Percentiles rank a stretch among this genome's conserved stretches.
Evolutionary conservation across 2,329 filamentous ascomycete species (phyloP).

Genomic region (Alternaria burnsii): DNA sequence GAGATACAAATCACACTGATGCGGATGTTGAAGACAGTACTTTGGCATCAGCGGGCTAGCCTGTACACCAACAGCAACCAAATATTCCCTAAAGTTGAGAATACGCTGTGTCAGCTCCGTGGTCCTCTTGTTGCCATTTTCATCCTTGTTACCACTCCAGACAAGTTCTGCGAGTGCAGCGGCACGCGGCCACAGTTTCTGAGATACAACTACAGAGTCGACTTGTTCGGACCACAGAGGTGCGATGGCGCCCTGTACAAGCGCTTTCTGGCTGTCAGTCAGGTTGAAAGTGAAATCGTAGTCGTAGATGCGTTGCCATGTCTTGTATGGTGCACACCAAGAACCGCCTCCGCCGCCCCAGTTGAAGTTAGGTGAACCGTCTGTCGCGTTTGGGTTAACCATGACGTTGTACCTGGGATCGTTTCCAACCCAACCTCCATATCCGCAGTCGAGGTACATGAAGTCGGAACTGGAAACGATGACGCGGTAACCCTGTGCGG

Average conservation of each 20-base stretch:
- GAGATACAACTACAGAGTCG: constrained; percentile 61
- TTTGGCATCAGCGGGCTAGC: constrained; percentile 64
- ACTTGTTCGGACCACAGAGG: constrained; percentile 65
- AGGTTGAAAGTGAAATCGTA: constrained; percentile 64
- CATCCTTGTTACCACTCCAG: constrained; percentile 64
- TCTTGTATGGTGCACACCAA: constrained; percentile 69
- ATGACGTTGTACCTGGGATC: constrained; percentile 65
- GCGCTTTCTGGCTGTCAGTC: constrained; percentile 56
- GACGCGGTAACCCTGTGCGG: constrained; percentile 61
- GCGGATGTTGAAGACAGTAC: constrained; percentile 66
- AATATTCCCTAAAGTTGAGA: constrained; percentile 67
- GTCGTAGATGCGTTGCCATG: constrained; percentile 68
- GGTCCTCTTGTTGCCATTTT: constrained; percentile 60
- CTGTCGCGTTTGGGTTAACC: constrained; percentile 58
- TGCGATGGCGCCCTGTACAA: constrained; percentile 62
- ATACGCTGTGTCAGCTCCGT: constrained; percentile 64
- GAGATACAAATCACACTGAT: constrained; percentile 64
- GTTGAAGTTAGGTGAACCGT: constrained; percentile 60
- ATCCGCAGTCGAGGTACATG: constrained; percentile 66
- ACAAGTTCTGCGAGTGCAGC: constrained; percentile 64
- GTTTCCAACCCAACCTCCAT: constrained; percentile 63
- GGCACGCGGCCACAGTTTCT: constrained; percentile 65
- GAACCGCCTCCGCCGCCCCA: constrained; percentile 63
- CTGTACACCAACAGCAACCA: constrained; percentile 63
- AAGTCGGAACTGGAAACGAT: constrained; percentile 66